Evolutionary conservation across 1,284 basidiomycete genomes (phyloP), one percentile per base, ranked within the genome.

Genomic region (Microbotryum intermedium): DNA sequence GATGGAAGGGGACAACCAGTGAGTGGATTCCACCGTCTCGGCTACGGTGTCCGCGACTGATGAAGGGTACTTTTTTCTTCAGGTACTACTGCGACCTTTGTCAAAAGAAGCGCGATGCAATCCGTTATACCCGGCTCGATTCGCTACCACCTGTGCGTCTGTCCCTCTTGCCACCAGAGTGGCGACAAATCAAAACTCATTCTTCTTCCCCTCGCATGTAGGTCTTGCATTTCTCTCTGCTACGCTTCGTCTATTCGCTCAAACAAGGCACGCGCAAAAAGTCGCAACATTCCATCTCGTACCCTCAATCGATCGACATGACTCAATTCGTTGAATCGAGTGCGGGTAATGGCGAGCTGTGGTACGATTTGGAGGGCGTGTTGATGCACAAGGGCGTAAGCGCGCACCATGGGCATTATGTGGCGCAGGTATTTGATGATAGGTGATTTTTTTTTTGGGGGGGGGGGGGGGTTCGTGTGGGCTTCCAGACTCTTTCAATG

Each of bases 371-470:
- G 30, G 80, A 84, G 48, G 91, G 88, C 7, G 83, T 94, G 10
- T 76, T 95, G 10, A 74, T 89, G 57, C 91, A 95, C 75, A 87
- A 87, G 70, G 91, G 91, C 2, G 70, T 81, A 10, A 86, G 89
- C 75, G 91, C 91, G 13, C 87, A 92, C 75, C 87, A 90, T 69
- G 91, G 91, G 3, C 91, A 95, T 72, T 95, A 95, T 70, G 85
- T 90, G 69, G 88, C 88, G 29, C 87, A 93, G 71, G 87, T 91
- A 7, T 86, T 84, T 70, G 88, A 93, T 72, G 77, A 79, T 48
- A 74, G 75, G 89, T 92, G 70, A 70, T 84, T 76, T 25, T 26
- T 21, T 21, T 21, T 9, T 28, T 39, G 29, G 44, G 43, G 30
- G 13, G 46, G 29, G 26, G 25, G 43, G 20, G 26, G 23, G 20